Evolutionary conservation across 1,139 yeast species (phyloP).

Genomic region (Pichia sp.): DNA sequence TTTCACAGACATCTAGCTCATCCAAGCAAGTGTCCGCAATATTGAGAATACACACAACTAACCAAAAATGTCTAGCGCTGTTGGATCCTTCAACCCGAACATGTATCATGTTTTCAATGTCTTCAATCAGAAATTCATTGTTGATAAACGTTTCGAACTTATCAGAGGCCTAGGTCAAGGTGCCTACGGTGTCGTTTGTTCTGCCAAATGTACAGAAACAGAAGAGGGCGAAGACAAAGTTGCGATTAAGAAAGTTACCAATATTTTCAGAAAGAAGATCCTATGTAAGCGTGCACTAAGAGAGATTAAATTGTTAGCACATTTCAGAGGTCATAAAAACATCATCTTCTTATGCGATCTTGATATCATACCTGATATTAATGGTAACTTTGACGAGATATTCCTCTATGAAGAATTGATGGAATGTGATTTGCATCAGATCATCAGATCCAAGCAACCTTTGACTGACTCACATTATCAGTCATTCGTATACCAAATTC

Average conservation of each 20-base stretch:
- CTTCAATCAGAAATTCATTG: constrained; percentile 82
- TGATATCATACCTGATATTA: constrained; percentile 72
- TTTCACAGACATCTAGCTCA: too few species aligned
- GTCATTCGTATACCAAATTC: constrained; percentile 82
- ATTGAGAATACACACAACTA: too few species aligned
- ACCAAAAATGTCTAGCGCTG: constrained; percentile 36
- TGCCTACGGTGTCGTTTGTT: constrained; percentile 93
- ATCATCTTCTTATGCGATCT: constrained; percentile 90
- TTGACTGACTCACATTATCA: constrained; percentile 94
- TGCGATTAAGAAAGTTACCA: constrained; percentile 92
- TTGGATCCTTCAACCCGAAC: constrained; percentile 50
- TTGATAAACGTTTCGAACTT: constrained; percentile 76
- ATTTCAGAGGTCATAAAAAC: constrained; percentile 83
- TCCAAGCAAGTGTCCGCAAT: too few species aligned
- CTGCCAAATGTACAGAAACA: constrained; percentile 71
- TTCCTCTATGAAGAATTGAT: constrained; percentile 89
- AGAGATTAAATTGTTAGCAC: constrained; percentile 80
- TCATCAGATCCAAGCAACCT: constrained; percentile 88
- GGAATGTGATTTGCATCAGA: constrained; percentile 99
- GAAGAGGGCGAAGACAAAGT: constrained; percentile 74
- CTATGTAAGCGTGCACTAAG: constrained; percentile 85
- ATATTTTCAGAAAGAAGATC: constrained; percentile 81
- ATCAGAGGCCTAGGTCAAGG: constrained; percentile 95
- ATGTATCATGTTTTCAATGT: constrained; percentile 39
- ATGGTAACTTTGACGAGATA: constrained; percentile 77